Conservation (phyloP, 1,139 yeast genomes). For the Geotrichum cucujoidarum region DNA sequence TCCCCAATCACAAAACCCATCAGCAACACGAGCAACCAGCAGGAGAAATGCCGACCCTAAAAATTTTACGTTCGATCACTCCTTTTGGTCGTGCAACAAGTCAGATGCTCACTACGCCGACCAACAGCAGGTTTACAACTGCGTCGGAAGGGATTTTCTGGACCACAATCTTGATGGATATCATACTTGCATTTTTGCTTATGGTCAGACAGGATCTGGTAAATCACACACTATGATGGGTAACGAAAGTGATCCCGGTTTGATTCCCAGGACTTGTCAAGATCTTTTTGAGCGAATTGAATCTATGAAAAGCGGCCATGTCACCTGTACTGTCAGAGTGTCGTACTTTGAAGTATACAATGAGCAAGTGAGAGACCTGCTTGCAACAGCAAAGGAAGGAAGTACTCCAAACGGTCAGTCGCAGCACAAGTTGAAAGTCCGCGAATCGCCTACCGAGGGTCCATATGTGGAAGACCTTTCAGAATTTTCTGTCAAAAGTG, state of each 20-base stretch:
- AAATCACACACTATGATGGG: conserved; percentile 78
- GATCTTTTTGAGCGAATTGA: conserved; percentile 49
- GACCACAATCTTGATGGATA: conserved; percentile 63
- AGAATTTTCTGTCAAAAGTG: conserved; percentile 45
- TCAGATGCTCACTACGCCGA: conserved; percentile 42
- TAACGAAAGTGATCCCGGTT: conserved; percentile 45
- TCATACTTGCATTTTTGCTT: conserved; percentile 68
- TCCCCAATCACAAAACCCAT: conserved; percentile 14
- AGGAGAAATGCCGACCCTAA: conserved; percentile 29
- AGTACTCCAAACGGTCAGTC: conserved; percentile 4
- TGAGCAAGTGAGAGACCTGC: conserved; percentile 60
- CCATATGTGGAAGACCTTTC: conserved; percentile 65
- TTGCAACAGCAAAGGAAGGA: conserved; percentile 28
- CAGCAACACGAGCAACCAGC: conserved; percentile 17
- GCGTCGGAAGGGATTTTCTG: conserved; percentile 55
- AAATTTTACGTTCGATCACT: conserved; percentile 51
- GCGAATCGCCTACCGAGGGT: conserved; percentile 58
- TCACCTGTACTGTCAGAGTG: conserved; percentile 51
- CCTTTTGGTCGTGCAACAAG: conserved; percentile 48
- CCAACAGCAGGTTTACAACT: conserved; percentile 48
- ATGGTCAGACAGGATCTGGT: conserved; percentile 76
- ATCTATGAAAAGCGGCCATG: conserved; percentile 38
- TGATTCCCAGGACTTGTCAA: conserved; percentile 55
- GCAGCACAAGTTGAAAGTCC: conserved; percentile 43
- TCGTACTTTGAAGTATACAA: conserved; percentile 71